Evolutionary conservation across 306 rosid genomes (phyloP), one percentile per base, ranked within the genome.

Genomic region (Cucumis melo): DNA sequence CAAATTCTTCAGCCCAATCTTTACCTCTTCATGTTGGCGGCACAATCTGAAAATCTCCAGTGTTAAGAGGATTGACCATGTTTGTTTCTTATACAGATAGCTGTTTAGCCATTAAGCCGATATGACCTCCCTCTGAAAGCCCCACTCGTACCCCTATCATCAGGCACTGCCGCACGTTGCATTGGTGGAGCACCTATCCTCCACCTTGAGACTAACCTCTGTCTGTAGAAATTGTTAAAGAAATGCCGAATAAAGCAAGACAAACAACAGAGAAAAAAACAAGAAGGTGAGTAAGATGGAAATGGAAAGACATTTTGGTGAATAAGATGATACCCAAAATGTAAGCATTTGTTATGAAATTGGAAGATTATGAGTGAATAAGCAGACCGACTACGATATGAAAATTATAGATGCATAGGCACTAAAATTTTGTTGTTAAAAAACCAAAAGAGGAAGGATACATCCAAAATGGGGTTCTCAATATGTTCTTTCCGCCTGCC

Each of bases 391-490:
- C 10, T 17, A 24, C 7, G 68, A 17, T 14, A 27, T 59, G 64
- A 1, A 61, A 61, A 16, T 6, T 63, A 16, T 34, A 16, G 46
- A 63, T 64, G 72, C 48, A 19, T 36, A 24, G 65, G n/a, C 56
- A 51, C 19, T 14, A 50, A 34, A 29, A 5, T 16, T 19, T 17
- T 32, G 10, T 16, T 24, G 38, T 73, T 58, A 62, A 72, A 34
- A 68, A 59, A 73, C 50, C 42, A 83, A 62, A 58, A 56, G 29
- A 57, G 62, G 3, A 87, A 90, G 99, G 99, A 94, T 94, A 94
- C 99, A 92, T 91, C 99, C 96, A 94, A 48, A 75, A 44, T 50
- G 99, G 99, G 83, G 97, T 94, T 87, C 77, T 82, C 76, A 94
- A 73, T 62, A 92, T 81, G 84, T 87, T 87, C 81, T 79, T 90